Conservation (phyloP, 2,329 filamentous ascomycete genomes). For the Fusarium sp. region DNA sequence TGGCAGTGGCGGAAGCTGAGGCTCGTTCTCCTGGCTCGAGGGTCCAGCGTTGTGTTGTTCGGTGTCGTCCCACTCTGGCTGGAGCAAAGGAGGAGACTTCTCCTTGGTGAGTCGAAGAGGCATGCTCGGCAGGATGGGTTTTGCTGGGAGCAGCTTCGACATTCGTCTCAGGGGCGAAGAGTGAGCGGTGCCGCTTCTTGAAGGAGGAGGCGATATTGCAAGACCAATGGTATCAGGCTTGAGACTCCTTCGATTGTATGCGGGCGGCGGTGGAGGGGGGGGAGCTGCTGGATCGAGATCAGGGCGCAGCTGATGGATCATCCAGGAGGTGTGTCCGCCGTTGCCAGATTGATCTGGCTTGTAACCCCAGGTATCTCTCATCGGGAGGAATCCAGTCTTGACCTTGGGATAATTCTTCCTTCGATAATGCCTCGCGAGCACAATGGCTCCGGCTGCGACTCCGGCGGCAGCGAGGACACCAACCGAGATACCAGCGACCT, state of each 20-base stretch:
- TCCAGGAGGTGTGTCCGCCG: slow-evolving; percentile 48
- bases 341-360: slow-evolving; percentile 48
- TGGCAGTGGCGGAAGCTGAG: slow-evolving; percentile 29
- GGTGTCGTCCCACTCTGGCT: slow-evolving; percentile 28
- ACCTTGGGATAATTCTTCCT: slow-evolving; percentile 57
- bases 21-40: slow-evolving; percentile 13
- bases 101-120: slow-evolving; percentile 38
- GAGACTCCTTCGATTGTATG: slow-evolving; percentile 51
- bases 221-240: slow-evolving; percentile 61
- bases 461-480: slow-evolving; percentile 67
- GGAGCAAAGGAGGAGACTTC: slow-evolving; percentile 29
- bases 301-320: slow-evolving; percentile 42
- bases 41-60: slow-evolving; percentile 25
- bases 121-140: slow-evolving; percentile 58
- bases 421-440: slow-evolving; percentile 61
- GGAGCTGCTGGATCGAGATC: slow-evolving; percentile 38
- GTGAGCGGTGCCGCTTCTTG: slow-evolving; percentile 43
- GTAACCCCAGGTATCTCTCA: slow-evolving; percentile 57
- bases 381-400: slow-evolving; percentile 57
- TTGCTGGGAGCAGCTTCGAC: slow-evolving; percentile 64
- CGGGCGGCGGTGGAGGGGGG: slow-evolving; percentile 41
- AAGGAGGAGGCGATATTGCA: slow-evolving; percentile 57
- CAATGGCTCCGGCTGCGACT: slow-evolving; percentile 64
- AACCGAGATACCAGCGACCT: slow-evolving; percentile 72
- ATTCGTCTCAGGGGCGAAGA: slow-evolving; percentile 51